Evolutionary conservation across 768 basidiomycete species (phyloP), one percentile per base, ranked within the genome.

Genomic region (Sistotremastrum suecicum): DNA sequence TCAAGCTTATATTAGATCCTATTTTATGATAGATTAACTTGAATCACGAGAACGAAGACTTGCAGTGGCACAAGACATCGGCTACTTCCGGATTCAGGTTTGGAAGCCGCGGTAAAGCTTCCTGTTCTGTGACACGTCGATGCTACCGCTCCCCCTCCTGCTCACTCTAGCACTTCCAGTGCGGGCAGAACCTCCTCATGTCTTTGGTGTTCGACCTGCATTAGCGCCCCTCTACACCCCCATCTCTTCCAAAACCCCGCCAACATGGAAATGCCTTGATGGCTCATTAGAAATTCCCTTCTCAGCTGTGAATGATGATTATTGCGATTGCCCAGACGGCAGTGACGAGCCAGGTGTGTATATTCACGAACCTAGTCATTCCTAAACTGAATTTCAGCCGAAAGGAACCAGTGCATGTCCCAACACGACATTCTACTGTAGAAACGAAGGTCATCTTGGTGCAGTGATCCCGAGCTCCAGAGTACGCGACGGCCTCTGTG

Each of bases 281-380:
- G 83, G 80, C 20, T 80, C 77, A 0, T 80, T 79, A 56, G 70
- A 75, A 50, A 87, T 97, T 51, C 65, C 80, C 2, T 89, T 80
- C 79, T 63, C 66, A 34, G 78, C 83, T 12, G 79, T 95, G 29
- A 95, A 97, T 60, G 88, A 97, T 57, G 90, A 97, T 62, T 89
- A 80, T 55, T 97, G 91, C 57, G 91, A 97, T 64, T 97, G 91
- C 58, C 69, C 70, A 32, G 91, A 95, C 56, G 90, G 90, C n/a
- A 90, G 84, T 51, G 91, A 97, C 52, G 91, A 97, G 59, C 91
- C 91, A 60, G 91, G 91, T 81, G 45, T 37, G 55, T 55, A 9
- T 41, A 11, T 30, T 10, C 11, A 12, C 20, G 42, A 32, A n/a
- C n/a, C 37, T 39, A 34, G 28, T 28, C 36, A 34, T 44, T 33